phyloP scores from a whole-genome alignment of 169 alveolate species.

The Theileria equi region DNA sequence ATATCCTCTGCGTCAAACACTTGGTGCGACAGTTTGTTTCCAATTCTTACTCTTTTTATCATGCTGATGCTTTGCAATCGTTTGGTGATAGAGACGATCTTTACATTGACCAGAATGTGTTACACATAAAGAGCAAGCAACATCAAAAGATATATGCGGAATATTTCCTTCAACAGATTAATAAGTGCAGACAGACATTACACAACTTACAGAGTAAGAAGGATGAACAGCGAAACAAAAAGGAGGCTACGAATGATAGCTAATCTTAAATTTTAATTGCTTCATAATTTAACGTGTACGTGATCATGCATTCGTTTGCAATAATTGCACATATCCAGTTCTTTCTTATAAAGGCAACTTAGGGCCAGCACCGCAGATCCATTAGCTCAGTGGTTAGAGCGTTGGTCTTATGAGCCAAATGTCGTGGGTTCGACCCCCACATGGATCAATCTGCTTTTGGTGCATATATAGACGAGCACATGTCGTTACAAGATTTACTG shows the following conservation, averaged over 20 bases:
- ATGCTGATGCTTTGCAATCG: constrained; percentile 63
- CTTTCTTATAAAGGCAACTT: constrained; percentile 25
- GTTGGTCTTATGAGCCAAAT: constrained; percentile 85
- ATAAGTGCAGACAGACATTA: constrained; percentile 66
- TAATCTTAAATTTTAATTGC: constrained; percentile 18
- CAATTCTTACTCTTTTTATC: constrained; percentile 64
- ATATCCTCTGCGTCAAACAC: constrained; percentile 73
- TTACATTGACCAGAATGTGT: constrained; percentile 71
- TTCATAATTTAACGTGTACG: no score
- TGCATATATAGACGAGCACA: not conserved
- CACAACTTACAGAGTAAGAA: constrained; percentile 56
- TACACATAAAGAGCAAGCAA: constrained; percentile 69
- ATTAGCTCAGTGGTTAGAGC: constrained; percentile 87
- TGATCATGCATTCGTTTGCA: no score
- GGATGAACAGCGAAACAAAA: constrained; percentile 37
- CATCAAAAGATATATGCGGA: constrained; percentile 74
- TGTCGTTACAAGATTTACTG: not conserved
- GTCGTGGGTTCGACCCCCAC: constrained; percentile 88
- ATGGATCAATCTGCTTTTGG: constrained; percentile 71
- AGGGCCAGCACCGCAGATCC: constrained; percentile 60
- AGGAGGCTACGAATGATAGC: constrained; percentile 29
- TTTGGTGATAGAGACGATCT: constrained; percentile 68
- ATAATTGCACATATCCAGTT: no score
- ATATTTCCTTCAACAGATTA: constrained; percentile 74
- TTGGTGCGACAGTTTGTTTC: constrained; percentile 67